Conservation (phyloP, 2,329 filamentous ascomycete species). For the Didymella arachidicola region DNA sequence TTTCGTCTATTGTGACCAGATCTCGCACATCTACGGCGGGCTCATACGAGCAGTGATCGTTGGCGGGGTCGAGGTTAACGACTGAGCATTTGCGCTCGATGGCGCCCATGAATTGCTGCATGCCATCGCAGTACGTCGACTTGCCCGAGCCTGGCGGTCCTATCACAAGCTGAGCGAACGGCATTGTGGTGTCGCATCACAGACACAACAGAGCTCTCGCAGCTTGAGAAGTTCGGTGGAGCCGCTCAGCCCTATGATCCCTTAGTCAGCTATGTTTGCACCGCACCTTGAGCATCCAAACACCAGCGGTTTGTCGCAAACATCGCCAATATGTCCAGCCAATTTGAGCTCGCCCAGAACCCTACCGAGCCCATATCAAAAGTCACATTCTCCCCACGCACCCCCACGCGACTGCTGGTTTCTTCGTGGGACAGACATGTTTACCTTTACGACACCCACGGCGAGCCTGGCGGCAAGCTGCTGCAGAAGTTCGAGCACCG, state of each 20-base stretch:
- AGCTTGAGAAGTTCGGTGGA: conserved; percentile 11
- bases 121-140: conserved; percentile 98
- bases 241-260: conserved; percentile 7
- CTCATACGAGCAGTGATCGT: conserved; percentile 88
- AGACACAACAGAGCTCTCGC: background rate
- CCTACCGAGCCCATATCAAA: conserved; percentile 88
- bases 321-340: conserved; percentile 52
- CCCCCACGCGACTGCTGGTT: conserved; percentile 80
- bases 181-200: conserved; percentile 52
- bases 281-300: conserved; percentile 27
- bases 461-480: conserved; percentile 67
- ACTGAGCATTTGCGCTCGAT: conserved; percentile 95
- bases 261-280: conserved; percentile 25
- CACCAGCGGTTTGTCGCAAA: conserved; percentile 7
- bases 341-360: conserved; percentile 83
- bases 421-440: conserved; percentile 94
- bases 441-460: conserved; percentile 83
- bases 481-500: conserved; percentile 79
- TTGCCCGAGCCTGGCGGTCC: conserved; percentile 96
- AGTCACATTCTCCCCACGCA: conserved; percentile 81
- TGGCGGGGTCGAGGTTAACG: conserved; percentile 96
- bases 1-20: conserved; percentile 88
- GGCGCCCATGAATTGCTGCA: conserved; percentile 97
- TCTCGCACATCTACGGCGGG: conserved; percentile 90
- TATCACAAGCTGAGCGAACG: conserved; percentile 79